A percentile compares a stretch with the other conserved stretches of the same genome.
phyloP scores from a whole-genome alignment of 495 filamentous ascomycete genomes.

The Choiromyces venosus region DNA sequence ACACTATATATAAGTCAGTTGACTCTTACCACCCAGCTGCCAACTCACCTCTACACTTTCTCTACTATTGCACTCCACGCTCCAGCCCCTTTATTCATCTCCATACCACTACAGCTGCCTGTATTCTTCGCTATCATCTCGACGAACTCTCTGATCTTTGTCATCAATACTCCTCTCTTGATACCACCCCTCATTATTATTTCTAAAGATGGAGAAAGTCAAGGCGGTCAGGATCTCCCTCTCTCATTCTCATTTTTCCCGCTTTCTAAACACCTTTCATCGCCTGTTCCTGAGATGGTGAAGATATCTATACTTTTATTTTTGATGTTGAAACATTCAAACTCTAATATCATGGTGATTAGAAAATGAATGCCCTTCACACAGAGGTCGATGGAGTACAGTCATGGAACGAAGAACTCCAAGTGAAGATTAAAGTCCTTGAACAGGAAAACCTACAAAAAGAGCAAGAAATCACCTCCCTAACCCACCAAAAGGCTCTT shows the following conservation, averaged over 20 bases:
- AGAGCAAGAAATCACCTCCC: constrained; percentile 95
- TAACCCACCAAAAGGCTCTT: constrained; percentile 81
- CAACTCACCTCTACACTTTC: not conserved
- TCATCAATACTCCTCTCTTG: constrained; percentile 27
- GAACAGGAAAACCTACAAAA: constrained; percentile 93
- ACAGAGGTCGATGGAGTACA: constrained; percentile 79
- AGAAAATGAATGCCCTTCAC: constrained; percentile 94
- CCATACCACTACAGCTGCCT: not conserved
- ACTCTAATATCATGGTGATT: constrained; percentile 8
- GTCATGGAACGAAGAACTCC: constrained; percentile 75
- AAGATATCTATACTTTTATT: not conserved
- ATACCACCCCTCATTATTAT: constrained; percentile 15
- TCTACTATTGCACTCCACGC: not conserved
- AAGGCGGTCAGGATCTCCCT: constrained; percentile 40
- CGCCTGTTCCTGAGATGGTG: not conserved
- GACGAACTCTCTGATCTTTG: constrained; percentile 1
- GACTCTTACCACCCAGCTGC: not conserved
- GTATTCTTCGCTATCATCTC: not conserved
- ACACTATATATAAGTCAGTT: not conserved
- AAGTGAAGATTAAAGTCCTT: constrained; percentile 75
- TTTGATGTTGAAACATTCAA: not conserved
- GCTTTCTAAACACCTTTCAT: constrained; percentile 2
- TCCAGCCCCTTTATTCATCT: not conserved
- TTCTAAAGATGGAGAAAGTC: constrained; percentile 50
- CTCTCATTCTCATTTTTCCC: not conserved